Percentiles rank a stretch among this genome's conserved stretches.
phyloP scores from a whole-genome alignment of 148 eudicot species.

The Polygonum maritimum region DNA sequence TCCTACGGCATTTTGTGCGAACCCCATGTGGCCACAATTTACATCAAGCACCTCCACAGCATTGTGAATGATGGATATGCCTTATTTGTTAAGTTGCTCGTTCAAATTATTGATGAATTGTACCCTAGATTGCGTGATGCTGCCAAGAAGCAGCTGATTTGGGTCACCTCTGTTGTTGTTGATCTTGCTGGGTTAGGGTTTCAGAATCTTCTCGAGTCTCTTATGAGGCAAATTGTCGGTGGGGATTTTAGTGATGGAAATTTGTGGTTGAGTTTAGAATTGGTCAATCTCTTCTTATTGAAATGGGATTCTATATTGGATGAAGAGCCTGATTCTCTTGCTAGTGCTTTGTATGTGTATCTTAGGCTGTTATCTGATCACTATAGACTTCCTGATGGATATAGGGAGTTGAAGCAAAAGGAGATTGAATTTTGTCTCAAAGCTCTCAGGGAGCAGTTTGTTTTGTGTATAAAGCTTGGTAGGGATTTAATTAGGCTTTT shows the following conservation, averaged over 20 bases:
- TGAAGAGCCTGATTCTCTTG: slow-evolving; percentile 51
- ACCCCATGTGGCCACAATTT: slow-evolving; percentile 34
- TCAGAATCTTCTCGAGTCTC: slow-evolving; percentile 55
- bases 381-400: slow-evolving; percentile 25
- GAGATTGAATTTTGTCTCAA: slow-evolving; percentile 73
- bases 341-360: slow-evolving; percentile 60
- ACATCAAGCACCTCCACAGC: slow-evolving; percentile 66
- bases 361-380: slow-evolving; percentile 74
- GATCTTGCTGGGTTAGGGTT: slow-evolving; percentile 55
- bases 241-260: slow-evolving; percentile 70
- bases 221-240: slow-evolving; percentile 73
- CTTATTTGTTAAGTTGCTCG: slow-evolving; percentile 38
- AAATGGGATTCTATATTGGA: slow-evolving; percentile 71
- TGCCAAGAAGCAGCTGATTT: slow-evolving; percentile 53
- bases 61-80: slow-evolving; percentile 64
- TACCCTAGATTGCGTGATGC: slow-evolving; percentile 43
- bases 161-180: slow-evolving; percentile 56
- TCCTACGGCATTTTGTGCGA: slow-evolving; percentile 59
- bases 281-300: slow-evolving; percentile 32
- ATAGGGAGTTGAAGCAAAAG: slow-evolving; percentile 36
- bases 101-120: slow-evolving; percentile 50
- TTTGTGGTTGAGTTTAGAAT: slow-evolving; percentile 69
- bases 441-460: slow-evolving; percentile 64
- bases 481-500: slow-evolving; percentile 84
- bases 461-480: slow-evolving; percentile 65